phyloP scores from a whole-genome alignment of 192 early-diverging fungal genomes.

The Linnemannia exigua region DNA sequence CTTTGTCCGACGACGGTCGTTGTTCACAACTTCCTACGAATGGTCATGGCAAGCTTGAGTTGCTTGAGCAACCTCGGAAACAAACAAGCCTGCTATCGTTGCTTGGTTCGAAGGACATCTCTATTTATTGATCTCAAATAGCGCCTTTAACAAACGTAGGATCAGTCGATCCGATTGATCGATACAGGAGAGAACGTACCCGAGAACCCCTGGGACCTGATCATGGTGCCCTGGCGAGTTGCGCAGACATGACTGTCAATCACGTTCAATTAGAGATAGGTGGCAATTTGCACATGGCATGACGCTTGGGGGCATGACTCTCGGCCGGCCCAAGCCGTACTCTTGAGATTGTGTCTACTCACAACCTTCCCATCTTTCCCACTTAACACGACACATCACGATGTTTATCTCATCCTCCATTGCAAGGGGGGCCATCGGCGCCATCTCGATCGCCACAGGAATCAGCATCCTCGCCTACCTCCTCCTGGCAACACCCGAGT shows the following conservation, averaged over 20 bases:
- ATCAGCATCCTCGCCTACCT: background rate
- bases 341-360: background rate
- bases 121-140: too few species aligned
- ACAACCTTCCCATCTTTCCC: background rate
- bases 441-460: constrained; percentile 2
- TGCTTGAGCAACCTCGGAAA: too few species aligned
- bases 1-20: background rate
- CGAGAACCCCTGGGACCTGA: background rate
- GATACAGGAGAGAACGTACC: background rate
- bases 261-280: background rate
- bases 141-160: too few species aligned
- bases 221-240: background rate
- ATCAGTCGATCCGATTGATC: background rate
- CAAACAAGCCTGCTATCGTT: too few species aligned
- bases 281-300: background rate
- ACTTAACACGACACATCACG: background rate
- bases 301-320: too few species aligned
- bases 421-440: background rate
- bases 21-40: too few species aligned
- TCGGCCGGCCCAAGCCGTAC: background rate
- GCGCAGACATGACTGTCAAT: background rate
- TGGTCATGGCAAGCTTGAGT: too few species aligned
- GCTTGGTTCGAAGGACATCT: too few species aligned
- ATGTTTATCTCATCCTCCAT: background rate
- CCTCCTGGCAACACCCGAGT: background rate